phyloP scores from a whole-genome alignment of 257 asterid genomes.

The Solanum bukasovii region DNA sequence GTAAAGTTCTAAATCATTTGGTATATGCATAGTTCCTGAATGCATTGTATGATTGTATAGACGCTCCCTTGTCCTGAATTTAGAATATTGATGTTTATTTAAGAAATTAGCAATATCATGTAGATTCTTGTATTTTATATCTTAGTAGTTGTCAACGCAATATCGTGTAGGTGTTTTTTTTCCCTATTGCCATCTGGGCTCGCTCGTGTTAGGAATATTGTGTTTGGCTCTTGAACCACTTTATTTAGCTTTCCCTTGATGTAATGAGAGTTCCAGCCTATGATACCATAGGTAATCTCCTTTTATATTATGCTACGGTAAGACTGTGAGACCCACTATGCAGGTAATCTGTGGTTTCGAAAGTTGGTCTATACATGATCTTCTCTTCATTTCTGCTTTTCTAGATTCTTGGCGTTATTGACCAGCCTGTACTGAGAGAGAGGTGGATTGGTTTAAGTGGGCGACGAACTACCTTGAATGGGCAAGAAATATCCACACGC shows the following conservation, averaged over 20 bases:
- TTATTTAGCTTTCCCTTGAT: background rate
- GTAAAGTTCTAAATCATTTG: background rate
- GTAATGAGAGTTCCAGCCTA: background rate
- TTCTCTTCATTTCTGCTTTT: background rate
- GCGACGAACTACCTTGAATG: conserved; percentile 68
- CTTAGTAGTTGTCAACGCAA: background rate
- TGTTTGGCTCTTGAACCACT: background rate
- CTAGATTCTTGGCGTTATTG: conserved; percentile 88
- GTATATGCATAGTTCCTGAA: background rate
- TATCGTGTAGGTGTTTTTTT: background rate
- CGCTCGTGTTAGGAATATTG: background rate
- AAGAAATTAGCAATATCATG: background rate
- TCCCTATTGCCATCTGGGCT: background rate
- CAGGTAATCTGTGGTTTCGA: background rate
- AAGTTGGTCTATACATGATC: background rate
- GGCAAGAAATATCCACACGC: conserved; percentile 64
- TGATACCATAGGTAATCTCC: background rate
- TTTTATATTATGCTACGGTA: background rate
- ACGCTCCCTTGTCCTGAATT: background rate
- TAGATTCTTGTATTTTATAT: background rate
- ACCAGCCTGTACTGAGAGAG: conserved; percentile 90
- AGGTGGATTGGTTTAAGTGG: conserved; percentile 87
- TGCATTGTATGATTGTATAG: background rate
- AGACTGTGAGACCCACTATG: background rate
- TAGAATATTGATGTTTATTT: background rate